Conservation (phyloP, 306 rosid genomes). For the Cucumis cinereus region DNA sequence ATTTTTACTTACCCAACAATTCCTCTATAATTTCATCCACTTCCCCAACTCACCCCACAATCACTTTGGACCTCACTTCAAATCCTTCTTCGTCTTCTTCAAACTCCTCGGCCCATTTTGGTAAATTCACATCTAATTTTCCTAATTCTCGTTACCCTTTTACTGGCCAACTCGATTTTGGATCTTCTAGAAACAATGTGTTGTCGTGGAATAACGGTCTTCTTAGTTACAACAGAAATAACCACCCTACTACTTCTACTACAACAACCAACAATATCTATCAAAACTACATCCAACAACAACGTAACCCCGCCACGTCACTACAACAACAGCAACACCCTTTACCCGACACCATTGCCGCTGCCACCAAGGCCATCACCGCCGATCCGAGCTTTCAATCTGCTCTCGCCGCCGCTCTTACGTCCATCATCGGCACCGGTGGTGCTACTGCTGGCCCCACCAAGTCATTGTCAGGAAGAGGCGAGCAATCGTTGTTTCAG, state of each 20-base stretch:
- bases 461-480: not conserved
- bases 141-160: constrained; percentile 22
- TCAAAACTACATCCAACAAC: constrained; percentile 28
- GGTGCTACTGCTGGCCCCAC: not conserved
- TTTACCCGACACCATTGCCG: constrained; percentile 48
- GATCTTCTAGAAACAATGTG: constrained; percentile 26
- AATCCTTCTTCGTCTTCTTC: constrained; percentile 23
- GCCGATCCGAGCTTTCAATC: constrained; percentile 83
- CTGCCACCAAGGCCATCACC: constrained; percentile 81
- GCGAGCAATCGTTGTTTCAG: not conserved
- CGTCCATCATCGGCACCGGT: constrained; percentile 35
- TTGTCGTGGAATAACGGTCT: constrained; percentile 43
- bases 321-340: not conserved
- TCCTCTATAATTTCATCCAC: constrained; percentile 38
- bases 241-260: not conserved
- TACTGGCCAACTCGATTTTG: constrained; percentile 38
- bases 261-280: constrained; percentile 14
- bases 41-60: constrained; percentile 37
- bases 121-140: not conserved
- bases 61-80: constrained; percentile 85
- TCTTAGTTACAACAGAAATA: constrained; percentile 19
- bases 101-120: constrained; percentile 1
- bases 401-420: constrained; percentile 62
- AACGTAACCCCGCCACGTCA: not conserved
- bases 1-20: constrained; percentile 40